phyloP scores from a whole-genome alignment of 345 rosid species.

The Arabidopsis arenosa region DNA sequence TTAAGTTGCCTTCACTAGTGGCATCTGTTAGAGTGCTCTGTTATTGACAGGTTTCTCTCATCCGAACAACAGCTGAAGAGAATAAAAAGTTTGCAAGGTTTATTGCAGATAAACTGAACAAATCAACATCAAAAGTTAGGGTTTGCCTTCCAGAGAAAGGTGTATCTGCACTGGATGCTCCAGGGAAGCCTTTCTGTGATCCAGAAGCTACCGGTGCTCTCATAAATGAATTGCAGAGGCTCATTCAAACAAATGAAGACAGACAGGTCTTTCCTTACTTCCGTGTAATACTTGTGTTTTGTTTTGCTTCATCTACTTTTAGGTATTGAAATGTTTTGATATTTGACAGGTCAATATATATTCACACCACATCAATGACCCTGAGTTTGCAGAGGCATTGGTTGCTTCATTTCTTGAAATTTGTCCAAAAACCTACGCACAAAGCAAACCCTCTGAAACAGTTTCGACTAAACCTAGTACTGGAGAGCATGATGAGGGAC shows the following conservation, averaged over 20 bases:
- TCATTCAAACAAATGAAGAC: conserved; percentile 62
- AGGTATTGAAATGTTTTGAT: conserved; percentile 30
- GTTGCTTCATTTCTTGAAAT: conserved; percentile 79
- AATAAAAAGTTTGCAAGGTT: conserved; percentile 73
- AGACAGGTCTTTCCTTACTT: conserved; percentile 56
- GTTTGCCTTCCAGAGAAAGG: conserved; percentile 86
- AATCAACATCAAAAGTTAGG: conserved; percentile 63
- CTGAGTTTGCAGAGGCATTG: conserved; percentile 77
- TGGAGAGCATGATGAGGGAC: conserved; percentile 31
- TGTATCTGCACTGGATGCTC: conserved; percentile 84
- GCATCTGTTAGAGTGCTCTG: not conserved
- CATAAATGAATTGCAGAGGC: conserved; percentile 62
- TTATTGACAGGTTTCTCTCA: conserved; percentile 69
- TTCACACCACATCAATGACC: conserved; percentile 81
- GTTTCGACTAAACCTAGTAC: conserved; percentile 36
- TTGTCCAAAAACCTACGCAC: conserved; percentile 44
- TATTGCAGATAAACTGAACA: conserved; percentile 81
- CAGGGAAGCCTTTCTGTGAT: conserved; percentile 78
- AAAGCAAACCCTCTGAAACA: conserved; percentile 42
- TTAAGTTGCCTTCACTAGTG: not conserved
- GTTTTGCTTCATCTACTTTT: conserved; percentile 20
- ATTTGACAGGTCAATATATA: conserved; percentile 60
- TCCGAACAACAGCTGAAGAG: conserved; percentile 84
- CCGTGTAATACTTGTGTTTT: conserved; percentile 4
- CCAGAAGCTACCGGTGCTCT: conserved; percentile 73